Evolutionary conservation across 306 rosid genomes (phyloP).

Genomic region (Lablab purpureus): DNA sequence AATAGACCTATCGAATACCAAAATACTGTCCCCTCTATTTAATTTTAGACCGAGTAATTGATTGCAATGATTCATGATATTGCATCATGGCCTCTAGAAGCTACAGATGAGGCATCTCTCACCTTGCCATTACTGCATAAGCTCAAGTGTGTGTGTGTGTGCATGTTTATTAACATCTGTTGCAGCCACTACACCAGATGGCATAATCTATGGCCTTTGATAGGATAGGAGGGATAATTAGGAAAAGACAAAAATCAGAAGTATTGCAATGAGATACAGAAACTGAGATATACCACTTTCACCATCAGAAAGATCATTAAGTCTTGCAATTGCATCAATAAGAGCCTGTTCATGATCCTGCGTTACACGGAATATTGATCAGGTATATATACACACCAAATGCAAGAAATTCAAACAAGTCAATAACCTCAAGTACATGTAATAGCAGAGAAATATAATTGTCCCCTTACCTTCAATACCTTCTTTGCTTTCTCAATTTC

Average conservation of each 20-base stretch:
- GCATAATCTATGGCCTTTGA: not conserved
- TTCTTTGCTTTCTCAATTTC: slow-evolving; percentile 92
- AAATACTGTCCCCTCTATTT: not conserved
- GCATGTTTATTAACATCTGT: not conserved
- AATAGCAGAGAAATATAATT: not conserved
- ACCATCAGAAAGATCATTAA: slow-evolving; percentile 78
- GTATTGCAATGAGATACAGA: slow-evolving; percentile 4
- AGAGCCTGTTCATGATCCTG: slow-evolving; percentile 98
- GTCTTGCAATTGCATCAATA: slow-evolving; percentile 82
- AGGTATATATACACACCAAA: not conserved
- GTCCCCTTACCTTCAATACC: slow-evolving; percentile 74
- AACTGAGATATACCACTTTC: slow-evolving; percentile 76
- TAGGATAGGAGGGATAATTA: slow-evolving; percentile 3
- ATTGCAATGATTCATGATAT: not conserved
- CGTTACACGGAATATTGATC: slow-evolving; percentile 36
- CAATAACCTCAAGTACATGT: not conserved
- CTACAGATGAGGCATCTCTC: not conserved
- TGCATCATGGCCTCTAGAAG: not conserved
- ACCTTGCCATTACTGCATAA: not conserved
- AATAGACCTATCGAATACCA: not conserved
- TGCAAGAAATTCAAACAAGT: slow-evolving; percentile 26
- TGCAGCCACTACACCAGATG: not conserved
- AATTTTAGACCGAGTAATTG: not conserved
- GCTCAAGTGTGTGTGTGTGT: not conserved
- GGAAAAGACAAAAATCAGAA: slow-evolving; percentile 22